A percentile compares a stretch with the other conserved stretches of the same genome.
These are phyloP conservation scores for Emergomyces orientalis DNA, from an alignment of 2,329 filamentous ascomycete species.

Conservation along the genomic window DNA sequence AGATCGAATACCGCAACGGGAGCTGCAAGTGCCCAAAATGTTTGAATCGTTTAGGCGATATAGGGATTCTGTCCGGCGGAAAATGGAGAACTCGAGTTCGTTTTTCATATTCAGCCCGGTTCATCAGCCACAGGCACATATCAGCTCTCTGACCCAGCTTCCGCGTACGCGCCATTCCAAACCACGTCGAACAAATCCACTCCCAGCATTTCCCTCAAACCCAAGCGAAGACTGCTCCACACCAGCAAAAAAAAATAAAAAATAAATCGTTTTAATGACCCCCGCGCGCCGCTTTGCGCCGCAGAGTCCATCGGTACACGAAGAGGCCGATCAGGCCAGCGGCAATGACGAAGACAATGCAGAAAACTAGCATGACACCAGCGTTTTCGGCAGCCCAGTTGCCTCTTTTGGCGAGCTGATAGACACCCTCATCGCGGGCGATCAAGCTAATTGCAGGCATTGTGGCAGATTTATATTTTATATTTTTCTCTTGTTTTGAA, in stretches of 20 bases:
- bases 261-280: neutral
- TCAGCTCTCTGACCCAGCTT: neutral
- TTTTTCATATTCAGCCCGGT: neutral
- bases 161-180: neutral
- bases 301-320: constrained; percentile 38
- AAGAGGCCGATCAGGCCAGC: constrained; percentile 44
- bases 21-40: neutral
- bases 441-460: constrained; percentile 26
- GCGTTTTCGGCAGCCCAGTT: constrained; percentile 51
- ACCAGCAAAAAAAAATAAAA: neutral
- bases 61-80: neutral
- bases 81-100: neutral
- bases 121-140: neutral
- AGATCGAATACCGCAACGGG: neutral
- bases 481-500: neutral
- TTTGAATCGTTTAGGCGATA: neutral
- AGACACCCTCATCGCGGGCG: constrained; percentile 11
- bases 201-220: too few relatives aligned
- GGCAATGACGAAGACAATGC: constrained; percentile 49
- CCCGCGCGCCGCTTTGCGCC: constrained; percentile 20
- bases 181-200: neutral
- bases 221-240: neutral
- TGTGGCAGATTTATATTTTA: constrained; percentile 1
- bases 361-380: constrained; percentile 55
- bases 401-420: constrained; percentile 41